Conservation (phyloP, 805 yeast species). For the Starmerella bombi region DNA sequence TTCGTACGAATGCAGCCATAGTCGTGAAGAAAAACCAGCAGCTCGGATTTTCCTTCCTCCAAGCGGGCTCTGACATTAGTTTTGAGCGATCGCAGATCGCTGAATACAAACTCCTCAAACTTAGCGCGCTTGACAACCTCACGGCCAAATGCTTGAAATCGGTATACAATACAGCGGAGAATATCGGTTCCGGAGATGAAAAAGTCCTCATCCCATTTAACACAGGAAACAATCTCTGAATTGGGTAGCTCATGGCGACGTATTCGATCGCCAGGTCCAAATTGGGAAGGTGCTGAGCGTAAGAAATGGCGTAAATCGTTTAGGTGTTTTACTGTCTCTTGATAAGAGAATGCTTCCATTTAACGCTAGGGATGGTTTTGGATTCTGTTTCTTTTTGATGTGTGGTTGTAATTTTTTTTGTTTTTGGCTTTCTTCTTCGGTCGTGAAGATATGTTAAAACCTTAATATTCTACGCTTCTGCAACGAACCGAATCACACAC, state of each 20-base stretch:
- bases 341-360: neutral
- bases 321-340: constrained; percentile 6
- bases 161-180: constrained; percentile 77
- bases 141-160: constrained; percentile 83
- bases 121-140: constrained; percentile 74
- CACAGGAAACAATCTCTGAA: constrained; percentile 89
- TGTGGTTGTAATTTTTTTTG: neutral
- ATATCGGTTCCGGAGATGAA: constrained; percentile 94
- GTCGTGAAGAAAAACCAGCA: constrained; percentile 69
- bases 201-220: constrained; percentile 79
- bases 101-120: constrained; percentile 91
- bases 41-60: constrained; percentile 76
- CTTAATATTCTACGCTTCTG: too few species aligned
- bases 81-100: constrained; percentile 76
- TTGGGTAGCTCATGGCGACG: constrained; percentile 73
- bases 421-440: neutral
- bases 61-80: constrained; percentile 70
- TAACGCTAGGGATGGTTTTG: too few species aligned
- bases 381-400: neutral
- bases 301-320: constrained; percentile 54
- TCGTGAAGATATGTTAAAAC: too few species aligned
- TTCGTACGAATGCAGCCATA: constrained; percentile 85
- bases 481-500: too few species aligned
- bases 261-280: constrained; percentile 81
- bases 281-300: constrained; percentile 87